These are phyloP conservation scores for Achaetomiella virescens DNA, from an alignment of 495 filamentous ascomycete species.

Conservation along the genomic window DNA sequence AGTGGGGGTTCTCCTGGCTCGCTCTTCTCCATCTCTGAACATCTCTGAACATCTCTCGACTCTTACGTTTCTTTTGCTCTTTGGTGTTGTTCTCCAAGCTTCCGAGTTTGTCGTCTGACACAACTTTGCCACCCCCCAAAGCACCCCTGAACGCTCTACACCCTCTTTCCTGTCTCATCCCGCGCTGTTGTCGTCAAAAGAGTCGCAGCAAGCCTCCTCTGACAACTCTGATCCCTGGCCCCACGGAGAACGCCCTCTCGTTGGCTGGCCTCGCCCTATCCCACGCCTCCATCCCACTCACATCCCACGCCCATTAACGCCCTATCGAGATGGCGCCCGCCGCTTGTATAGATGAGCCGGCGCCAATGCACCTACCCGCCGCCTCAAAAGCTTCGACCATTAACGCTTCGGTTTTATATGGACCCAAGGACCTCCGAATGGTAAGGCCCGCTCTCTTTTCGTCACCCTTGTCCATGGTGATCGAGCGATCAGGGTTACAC, in stretches of 20 bases:
- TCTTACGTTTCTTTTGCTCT: neutral
- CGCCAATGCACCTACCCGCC: conserved; percentile 41
- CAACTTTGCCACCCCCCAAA: conserved; percentile 1
- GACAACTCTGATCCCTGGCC: too few relatives aligned
- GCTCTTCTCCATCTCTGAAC: conserved; percentile 12
- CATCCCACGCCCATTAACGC: conserved; percentile 27
- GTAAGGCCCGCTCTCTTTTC: conserved; percentile 28
- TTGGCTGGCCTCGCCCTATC: conserved; percentile 23
- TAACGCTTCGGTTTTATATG: conserved; percentile 48
- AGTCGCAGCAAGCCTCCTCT: conserved; percentile 15
- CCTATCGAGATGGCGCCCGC: conserved; percentile 42
- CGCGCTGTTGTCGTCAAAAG: conserved; percentile 4
- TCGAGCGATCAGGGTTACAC: conserved; percentile 26
- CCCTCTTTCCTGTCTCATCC: conserved; percentile 12
- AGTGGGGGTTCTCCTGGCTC: conserved; percentile 23
- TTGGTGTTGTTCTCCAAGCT: neutral
- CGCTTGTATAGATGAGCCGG: conserved; percentile 32
- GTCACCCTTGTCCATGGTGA: conserved; percentile 4
- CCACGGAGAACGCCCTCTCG: conserved; percentile 21
- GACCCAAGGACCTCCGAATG: conserved; percentile 45
- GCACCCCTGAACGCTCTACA: neutral
- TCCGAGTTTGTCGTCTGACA: neutral
- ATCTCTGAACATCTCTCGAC: neutral
- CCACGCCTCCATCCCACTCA: conserved; percentile 28
- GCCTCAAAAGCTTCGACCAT: conserved; percentile 38